Base-by-base conservation (phyloP, 106 monocot genomes). In the Agapanthus africanus region DNA sequence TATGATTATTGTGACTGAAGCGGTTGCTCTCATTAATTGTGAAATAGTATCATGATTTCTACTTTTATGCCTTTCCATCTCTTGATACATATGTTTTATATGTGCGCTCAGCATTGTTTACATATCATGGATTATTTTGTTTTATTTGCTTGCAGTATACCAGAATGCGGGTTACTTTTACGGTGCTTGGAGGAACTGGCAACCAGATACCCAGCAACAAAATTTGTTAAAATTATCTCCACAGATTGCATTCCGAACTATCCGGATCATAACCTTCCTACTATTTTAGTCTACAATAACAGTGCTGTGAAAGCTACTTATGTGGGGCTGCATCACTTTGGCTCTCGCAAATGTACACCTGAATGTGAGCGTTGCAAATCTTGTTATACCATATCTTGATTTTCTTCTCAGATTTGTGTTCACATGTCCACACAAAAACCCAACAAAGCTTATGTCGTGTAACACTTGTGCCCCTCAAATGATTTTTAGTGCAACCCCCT, bases 221-320 rank as follows among this genome's bases (percentile, higher is more conserved):
- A 95, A 76, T 97, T 97, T 72, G 88, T 97, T 40, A 97, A 97
- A 77, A 97, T 97, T 52, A 85, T 92, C 56, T 97, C 97, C 7
- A 92, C 88, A 16, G 97, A 92, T 46, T 97, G 97, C 80, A 92
- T 97, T 39, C 88, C 97, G 2, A 97, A 89, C 63, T 97, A 97
- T 46, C 97, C 91, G 11, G 97, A 97, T 66, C 19, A 77, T 18
- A 92, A 97, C 65, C 77, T 97, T 66, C 91, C 91, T 63, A 97
- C 91, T 4, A 77, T 97, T 79, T 71, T 97, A 40, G 82, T 91
- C 41, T 97, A 97, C 59, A 84, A 97, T 37, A 89, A 87, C 64
- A 71, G 91, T 72, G 95, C 91, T 54, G 91, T 97, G 16, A 97
- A 91, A 70, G 91, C 67, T 65, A 97, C 88, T 71, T 78, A 72